Evolutionary conservation across 345 rosid genomes (phyloP), one percentile per base, ranked within the genome.

Genomic region (Citrus reticulata): DNA sequence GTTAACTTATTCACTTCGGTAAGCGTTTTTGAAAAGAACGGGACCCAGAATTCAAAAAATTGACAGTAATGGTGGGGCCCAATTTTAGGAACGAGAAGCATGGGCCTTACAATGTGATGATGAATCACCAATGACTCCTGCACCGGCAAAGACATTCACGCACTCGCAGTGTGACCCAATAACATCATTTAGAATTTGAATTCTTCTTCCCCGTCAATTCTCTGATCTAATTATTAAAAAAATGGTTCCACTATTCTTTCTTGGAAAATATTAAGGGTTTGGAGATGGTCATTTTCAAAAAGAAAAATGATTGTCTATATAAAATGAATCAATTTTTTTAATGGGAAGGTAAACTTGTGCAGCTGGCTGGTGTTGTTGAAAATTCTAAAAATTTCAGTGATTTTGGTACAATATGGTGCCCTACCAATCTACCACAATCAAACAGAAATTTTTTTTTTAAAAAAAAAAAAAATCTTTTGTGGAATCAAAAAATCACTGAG

Each of bases 251-350:
- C 35, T 42, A 27, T 74, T 17, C 59, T 9, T 27, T 17, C 57
- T 40, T 60, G 20, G 22, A 24, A 27, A n/a, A 61, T 17, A 6
- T 6, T 51, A 65, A 70, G 6, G 16, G 54, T 75, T 75, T 58
- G 82, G 77, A 46, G 77, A 70, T 22, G 30, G 82, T 79, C 82
- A 42, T 74, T 78, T 82, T 82, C 85, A 78, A 29, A 32, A 25
- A 54, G 51, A 54, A 30, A 30, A 30, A 54, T 46, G 51, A 65
- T 35, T 0, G 35, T 11, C 13, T 39, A 34, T 39, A 34, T 54
- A 20, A 67, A 4, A 40, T 6, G 46, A 51, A 14, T 4, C 35
- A 32, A 61, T 7, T 29, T 66, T 66, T 46, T 63, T 11, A 22
- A 29, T 75, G 49, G 51, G 25, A 51, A 74, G 6, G 16, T 13